Evolutionary conservation across 495 filamentous ascomycete genomes (phyloP).

Genomic region (Penicillium paradoxum): DNA sequence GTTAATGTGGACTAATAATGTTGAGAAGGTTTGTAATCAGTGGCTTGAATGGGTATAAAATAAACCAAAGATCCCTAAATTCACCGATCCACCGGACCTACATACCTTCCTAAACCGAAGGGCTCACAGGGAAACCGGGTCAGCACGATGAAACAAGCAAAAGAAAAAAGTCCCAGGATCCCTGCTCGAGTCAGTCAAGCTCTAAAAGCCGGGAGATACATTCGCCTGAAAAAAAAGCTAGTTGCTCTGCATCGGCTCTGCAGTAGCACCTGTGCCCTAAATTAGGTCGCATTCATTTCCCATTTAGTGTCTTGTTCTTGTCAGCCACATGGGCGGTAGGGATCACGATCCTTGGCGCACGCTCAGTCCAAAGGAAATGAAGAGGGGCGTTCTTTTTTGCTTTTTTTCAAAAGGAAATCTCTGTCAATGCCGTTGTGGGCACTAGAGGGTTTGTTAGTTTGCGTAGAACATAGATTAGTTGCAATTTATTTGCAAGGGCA

Average conservation of each 20-base stretch:
- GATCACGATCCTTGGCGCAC: not conserved
- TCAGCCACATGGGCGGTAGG: slow-evolving; percentile 6
- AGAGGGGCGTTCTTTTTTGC: not conserved
- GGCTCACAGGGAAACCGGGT: not conserved
- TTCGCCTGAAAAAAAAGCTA: not conserved
- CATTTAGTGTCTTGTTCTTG: not conserved
- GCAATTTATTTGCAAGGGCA: too few relatives aligned
- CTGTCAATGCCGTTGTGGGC: not conserved
- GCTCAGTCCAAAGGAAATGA: not conserved
- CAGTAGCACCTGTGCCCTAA: slow-evolving; percentile 5
- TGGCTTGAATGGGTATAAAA: not conserved
- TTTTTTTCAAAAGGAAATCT: not conserved
- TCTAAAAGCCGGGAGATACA: too few relatives aligned
- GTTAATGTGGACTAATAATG: not conserved
- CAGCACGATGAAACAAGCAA: not conserved
- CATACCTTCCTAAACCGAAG: not conserved
- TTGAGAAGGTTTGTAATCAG: too few relatives aligned
- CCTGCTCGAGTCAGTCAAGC: not conserved
- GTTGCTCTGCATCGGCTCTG: not conserved
- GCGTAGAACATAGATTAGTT: too few relatives aligned
- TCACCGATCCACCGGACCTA: not conserved
- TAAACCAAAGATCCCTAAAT: not conserved
- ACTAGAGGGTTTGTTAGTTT: not conserved
- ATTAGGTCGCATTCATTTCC: not conserved
- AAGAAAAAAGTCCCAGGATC: not conserved